Percentiles rank a stretch among this genome's conserved stretches.
Conservation (phyloP, 805 yeast genomes). For the Kregervanrija pseudodelftensis region DNA sequence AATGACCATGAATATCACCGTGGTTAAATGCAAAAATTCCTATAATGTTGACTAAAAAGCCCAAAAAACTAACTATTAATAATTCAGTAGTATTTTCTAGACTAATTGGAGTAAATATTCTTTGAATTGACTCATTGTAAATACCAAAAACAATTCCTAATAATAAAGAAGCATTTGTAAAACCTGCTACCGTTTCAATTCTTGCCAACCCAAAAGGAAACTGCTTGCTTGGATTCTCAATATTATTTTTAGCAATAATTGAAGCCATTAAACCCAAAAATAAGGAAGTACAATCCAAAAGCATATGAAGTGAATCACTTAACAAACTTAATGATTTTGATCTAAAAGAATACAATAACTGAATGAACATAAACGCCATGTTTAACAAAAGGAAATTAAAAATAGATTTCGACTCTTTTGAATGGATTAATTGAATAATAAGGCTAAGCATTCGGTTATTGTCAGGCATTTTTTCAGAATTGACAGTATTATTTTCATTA, state of each 20-base stretch:
- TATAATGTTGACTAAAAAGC: conserved; percentile 79
- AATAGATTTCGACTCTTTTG: conserved; percentile 78
- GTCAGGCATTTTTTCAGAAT: not conserved
- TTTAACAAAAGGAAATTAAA: conserved; percentile 81
- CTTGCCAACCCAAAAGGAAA: conserved; percentile 83
- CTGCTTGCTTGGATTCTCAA: conserved; percentile 24
- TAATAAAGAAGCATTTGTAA: conserved; percentile 84
- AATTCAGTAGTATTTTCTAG: conserved; percentile 78
- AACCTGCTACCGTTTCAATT: conserved; percentile 90
- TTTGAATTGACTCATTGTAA: conserved; percentile 75
- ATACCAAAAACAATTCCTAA: conserved; percentile 88
- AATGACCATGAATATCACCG: conserved; percentile 31
- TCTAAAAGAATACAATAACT: conserved; percentile 82
- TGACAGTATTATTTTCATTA: not conserved
- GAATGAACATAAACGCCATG: conserved; percentile 91
- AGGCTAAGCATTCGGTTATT: conserved; percentile 12
- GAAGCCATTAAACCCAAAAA: conserved; percentile 88
- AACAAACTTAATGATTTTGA: conserved; percentile 87
- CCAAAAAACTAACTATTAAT: conserved; percentile 75
- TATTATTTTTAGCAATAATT: conserved; percentile 29
- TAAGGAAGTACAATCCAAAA: conserved; percentile 86
- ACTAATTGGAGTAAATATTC: conserved; percentile 70
- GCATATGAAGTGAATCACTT: conserved; percentile 95
- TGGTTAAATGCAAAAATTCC: conserved; percentile 90
- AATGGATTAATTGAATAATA: conserved; percentile 31